Evolutionary conservation across 257 asterid genomes (phyloP).

Genomic region (Solanum tacnaense): DNA sequence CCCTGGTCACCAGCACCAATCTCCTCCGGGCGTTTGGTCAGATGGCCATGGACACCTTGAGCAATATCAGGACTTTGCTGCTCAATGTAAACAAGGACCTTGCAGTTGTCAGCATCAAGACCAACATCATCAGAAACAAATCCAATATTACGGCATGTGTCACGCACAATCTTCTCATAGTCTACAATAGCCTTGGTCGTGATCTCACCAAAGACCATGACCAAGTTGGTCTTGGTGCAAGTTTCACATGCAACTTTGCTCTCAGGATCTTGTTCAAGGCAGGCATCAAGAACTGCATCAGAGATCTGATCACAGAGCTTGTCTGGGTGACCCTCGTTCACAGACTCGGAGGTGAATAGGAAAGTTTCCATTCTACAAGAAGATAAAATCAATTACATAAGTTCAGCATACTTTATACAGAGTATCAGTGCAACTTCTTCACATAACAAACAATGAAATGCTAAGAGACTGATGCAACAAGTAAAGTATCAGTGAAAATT

Average conservation of each 20-base stretch:
- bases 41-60: constrained; percentile 55
- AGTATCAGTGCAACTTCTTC: not conserved
- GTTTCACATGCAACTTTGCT: constrained; percentile 63
- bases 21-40: constrained; percentile 50
- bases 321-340: constrained; percentile 63
- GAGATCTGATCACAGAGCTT: constrained; percentile 64
- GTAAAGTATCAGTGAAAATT: not conserved
- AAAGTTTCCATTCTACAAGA: constrained; percentile 39
- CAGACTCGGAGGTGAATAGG: constrained; percentile 57
- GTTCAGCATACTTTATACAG: not conserved
- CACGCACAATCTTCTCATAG: constrained; percentile 54
- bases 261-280: constrained; percentile 53
- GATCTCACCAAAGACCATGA: constrained; percentile 54
- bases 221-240: constrained; percentile 58
- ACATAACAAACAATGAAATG: not conserved
- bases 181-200: constrained; percentile 48
- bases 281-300: constrained; percentile 57
- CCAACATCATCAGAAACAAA: constrained; percentile 50
- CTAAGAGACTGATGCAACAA: not conserved
- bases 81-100: constrained; percentile 48
- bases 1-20: constrained; percentile 63
- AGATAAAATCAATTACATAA: not conserved
- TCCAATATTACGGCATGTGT: constrained; percentile 51
- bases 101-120: constrained; percentile 52
- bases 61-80: constrained; percentile 62